These are phyloP conservation scores for Pelomyxa schiedti DNA, from an alignment of 78 protist species.

Conservation along the genomic window DNA sequence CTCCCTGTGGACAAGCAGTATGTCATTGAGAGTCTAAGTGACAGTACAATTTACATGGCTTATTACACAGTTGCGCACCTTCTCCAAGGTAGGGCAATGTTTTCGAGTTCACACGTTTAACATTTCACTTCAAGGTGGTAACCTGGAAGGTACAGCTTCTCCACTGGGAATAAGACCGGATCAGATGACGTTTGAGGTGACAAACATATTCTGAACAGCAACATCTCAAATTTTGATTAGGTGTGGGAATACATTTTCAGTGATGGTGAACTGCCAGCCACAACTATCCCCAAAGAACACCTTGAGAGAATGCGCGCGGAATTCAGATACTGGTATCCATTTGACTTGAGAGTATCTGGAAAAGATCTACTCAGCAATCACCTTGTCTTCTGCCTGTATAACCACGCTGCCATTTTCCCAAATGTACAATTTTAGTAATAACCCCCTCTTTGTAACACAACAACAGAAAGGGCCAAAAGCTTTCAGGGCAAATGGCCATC, in stretches of 20 bases:
- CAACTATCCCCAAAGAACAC: constrained; percentile 30
- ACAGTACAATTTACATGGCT: constrained; percentile 99
- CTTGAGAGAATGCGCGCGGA: constrained; percentile 65
- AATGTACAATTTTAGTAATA: neutral
- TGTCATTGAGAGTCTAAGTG: constrained; percentile 97
- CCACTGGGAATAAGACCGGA: constrained; percentile 63
- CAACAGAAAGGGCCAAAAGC: constrained; percentile 65
- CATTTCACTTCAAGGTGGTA: constrained; percentile 46
- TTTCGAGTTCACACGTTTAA: neutral
- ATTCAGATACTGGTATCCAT: constrained; percentile 96
- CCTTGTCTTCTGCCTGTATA: constrained; percentile 94
- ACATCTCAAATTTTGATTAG: neutral
- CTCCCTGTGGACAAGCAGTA: constrained; percentile 83
- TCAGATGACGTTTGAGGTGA: constrained; percentile 45
- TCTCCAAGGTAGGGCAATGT: constrained; percentile 74
- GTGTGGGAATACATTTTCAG: constrained; percentile 65
- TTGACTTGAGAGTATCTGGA: constrained; percentile 95
- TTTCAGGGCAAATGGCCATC: constrained; percentile 88
- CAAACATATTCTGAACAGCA: neutral
- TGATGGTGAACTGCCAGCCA: constrained; percentile 17
- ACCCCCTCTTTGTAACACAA: neutral
- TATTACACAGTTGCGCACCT: constrained; percentile 96
- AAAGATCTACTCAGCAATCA: constrained; percentile 97
- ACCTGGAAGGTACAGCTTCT: no score
- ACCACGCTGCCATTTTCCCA: constrained; percentile 93